Evolutionary conservation across 1,284 basidiomycete genomes (phyloP), one percentile per base, ranked within the genome.

Genomic region (Boletus calvinii): DNA sequence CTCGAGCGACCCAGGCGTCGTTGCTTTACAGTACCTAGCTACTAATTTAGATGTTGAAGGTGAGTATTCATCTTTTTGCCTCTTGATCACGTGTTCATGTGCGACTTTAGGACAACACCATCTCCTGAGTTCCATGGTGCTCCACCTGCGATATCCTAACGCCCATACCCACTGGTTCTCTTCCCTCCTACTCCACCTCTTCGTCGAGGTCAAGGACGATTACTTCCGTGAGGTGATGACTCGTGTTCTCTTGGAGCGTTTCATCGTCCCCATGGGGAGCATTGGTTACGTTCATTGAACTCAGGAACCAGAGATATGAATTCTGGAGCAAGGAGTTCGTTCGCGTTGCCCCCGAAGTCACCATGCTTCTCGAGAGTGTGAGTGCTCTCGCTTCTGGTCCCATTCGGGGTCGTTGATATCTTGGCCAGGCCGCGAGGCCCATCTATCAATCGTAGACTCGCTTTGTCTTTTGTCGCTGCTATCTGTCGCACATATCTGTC

Each of bases 161-260:
- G 92, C 93, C n/a, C 94, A 96, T 74, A 98, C 94, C 47, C 87
- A 92, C 69, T 98, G 94, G 92, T 98, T 95, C 78, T 90, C 89
- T 68, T 87, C 84, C 41, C 79, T 98, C 57, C 74, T 98, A 53
- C 80, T 98, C 43, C 81, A 94, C 70, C 82, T 97, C 39, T 99
- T 98, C 74, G 66, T 77, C 40, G 85, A 92, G 62, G 78, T 87
- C 48, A 79, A 83, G 62, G 82, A 84, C 55, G 88, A 90, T 46
- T 80, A 80, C 38, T 90, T 97, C 74, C 83, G 87, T 60, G 96
- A 98, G 74, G 84, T 96, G 59, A 85, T 97, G 75, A 89, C 92
- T 37, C 89, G 90, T 53, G 92, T 97, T 29, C 80, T 99, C 26
- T 78, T 99, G 60, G 95, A 98, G 70, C 85, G 96, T 35, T 90